These are phyloP conservation scores for Sporodiniella umbellata DNA, from an alignment of 371 early-diverging fungal species.

Conservation along the genomic window DNA sequence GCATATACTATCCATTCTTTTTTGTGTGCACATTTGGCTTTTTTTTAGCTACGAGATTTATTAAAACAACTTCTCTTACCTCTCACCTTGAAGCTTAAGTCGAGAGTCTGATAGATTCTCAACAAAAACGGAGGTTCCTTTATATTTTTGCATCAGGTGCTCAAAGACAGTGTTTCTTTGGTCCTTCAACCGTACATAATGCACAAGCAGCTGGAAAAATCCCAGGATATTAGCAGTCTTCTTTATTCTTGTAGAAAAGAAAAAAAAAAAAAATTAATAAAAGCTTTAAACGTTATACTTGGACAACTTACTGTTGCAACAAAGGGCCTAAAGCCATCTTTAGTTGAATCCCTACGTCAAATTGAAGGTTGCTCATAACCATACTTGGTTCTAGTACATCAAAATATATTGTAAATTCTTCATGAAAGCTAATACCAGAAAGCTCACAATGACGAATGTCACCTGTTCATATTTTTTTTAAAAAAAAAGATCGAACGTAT, in stretches of 20 bases:
- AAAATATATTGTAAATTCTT: conserved; percentile 22
- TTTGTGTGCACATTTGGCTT: neutral
- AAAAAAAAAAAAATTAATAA: too few species aligned
- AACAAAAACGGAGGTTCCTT: conserved; percentile 3
- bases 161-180: conserved; percentile 19
- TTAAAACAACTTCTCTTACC: too few species aligned
- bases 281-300: neutral
- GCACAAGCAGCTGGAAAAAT: conserved; percentile 29
- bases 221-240: conserved; percentile 24
- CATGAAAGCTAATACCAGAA: conserved; percentile 15
- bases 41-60: too few species aligned
- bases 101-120: conserved; percentile 10
- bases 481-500: too few species aligned
- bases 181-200: conserved; percentile 22
- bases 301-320: conserved; percentile 24
- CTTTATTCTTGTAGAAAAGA: conserved; percentile 16
- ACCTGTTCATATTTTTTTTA: conserved; percentile 4
- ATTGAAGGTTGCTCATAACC: conserved; percentile 13
- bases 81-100: conserved; percentile 21
- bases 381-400: conserved; percentile 22
- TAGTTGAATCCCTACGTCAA: conserved; percentile 29
- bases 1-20: conserved; percentile 2
- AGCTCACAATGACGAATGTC: conserved; percentile 30
- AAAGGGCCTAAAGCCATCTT: conserved; percentile 22
- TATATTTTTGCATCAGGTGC: conserved; percentile 3